Base-by-base conservation (phyloP, 1,139 yeast genomes). In the Suhomyces ambrosiae region DNA sequence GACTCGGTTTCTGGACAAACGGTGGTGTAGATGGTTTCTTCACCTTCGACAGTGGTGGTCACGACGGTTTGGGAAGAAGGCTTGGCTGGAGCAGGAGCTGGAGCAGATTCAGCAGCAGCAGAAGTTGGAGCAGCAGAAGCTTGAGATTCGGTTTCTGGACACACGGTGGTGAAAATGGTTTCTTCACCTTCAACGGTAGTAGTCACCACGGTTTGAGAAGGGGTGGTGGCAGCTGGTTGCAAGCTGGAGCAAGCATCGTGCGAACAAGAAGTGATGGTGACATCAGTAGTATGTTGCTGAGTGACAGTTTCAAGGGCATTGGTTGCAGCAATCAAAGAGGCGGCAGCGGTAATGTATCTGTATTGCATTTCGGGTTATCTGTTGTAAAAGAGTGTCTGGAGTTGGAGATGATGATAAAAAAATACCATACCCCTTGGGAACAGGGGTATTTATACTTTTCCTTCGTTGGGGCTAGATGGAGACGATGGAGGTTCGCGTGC, bases 121-220 rank as follows among this genome's bases (percentile, higher is more conserved):
- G 43, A 21, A 15, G 47, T 32, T 8, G 44, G 41, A 21, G 46
- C 46, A 16, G 44, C 38, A 14, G 49, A 42, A 24, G 50, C 40
- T 19, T 26, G 13, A 13, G 37, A 16, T 34, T 52, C 57, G 42
- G 62, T 52, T 38, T 58, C 54, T 42, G 77, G 78, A 45, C 79
- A 74, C 58, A 68, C 60, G 37, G 81, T 75, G 47, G 79, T 71
- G 66, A 68, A 72, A 29, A 56, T 54, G 30, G 80, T 74, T 38
- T 55, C 61, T 28, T 61, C 62, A 38, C 75, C 79, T 33, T 62
- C 51, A 27, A 63, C 61, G 30, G 79, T 71, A 40, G 76, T 67
- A 41, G 76, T 68, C 38, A 70, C 67, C 29, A 64, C 55, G 23
- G 69, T 52, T 42, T 39, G 44, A 22, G 54, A 41, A 33, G 52